Conservation (phyloP, 352 stramenopile species). For the Phytophthora macrochlamydospora region DNA sequence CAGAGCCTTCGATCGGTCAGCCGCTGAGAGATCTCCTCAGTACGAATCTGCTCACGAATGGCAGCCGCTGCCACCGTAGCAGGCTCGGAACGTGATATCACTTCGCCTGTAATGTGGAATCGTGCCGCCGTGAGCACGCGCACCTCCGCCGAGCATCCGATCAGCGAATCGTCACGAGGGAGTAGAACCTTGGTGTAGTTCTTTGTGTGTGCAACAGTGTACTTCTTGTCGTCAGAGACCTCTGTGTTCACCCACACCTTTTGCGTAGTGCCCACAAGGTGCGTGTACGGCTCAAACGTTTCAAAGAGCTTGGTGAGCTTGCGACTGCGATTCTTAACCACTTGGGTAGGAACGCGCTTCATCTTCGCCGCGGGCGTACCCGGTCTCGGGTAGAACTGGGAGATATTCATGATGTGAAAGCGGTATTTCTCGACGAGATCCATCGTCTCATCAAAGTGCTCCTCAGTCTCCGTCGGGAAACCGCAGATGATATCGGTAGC, state of each 20-base stretch:
- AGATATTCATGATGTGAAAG: slow-evolving; percentile 94
- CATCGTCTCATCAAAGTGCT: slow-evolving; percentile 91
- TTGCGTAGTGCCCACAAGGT: slow-evolving; percentile 61
- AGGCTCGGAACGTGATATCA: slow-evolving; percentile 65
- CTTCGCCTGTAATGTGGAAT: slow-evolving; percentile 78
- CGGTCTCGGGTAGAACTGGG: slow-evolving; percentile 92
- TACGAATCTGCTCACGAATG: slow-evolving; percentile 60
- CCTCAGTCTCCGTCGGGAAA: slow-evolving; percentile 90
- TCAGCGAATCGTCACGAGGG: slow-evolving; percentile 68
- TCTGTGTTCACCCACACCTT: slow-evolving; percentile 89
- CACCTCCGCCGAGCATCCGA: slow-evolving; percentile 74
- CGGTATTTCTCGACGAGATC: slow-evolving; percentile 85
- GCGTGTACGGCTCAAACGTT: slow-evolving; percentile 76
- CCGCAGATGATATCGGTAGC: slow-evolving; percentile 95
- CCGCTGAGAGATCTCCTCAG: slow-evolving; percentile 33
- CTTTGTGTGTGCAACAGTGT: slow-evolving; percentile 90
- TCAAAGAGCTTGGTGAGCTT: slow-evolving; percentile 89
- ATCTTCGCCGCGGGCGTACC: slow-evolving; percentile 92
- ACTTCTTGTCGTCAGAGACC: slow-evolving; percentile 73
- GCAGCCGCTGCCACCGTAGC: slow-evolving; percentile 50
- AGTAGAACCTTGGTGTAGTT: slow-evolving; percentile 94
- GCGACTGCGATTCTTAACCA: slow-evolving; percentile 91
- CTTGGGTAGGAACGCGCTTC: slow-evolving; percentile 82
- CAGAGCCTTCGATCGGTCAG: slow-evolving; percentile 36
- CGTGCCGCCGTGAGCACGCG: slow-evolving; percentile 54